These are phyloP conservation scores for Pseudogymnoascus sp. DNA, from an alignment of 2,329 filamentous ascomycete species.

Conservation along the genomic window DNA sequence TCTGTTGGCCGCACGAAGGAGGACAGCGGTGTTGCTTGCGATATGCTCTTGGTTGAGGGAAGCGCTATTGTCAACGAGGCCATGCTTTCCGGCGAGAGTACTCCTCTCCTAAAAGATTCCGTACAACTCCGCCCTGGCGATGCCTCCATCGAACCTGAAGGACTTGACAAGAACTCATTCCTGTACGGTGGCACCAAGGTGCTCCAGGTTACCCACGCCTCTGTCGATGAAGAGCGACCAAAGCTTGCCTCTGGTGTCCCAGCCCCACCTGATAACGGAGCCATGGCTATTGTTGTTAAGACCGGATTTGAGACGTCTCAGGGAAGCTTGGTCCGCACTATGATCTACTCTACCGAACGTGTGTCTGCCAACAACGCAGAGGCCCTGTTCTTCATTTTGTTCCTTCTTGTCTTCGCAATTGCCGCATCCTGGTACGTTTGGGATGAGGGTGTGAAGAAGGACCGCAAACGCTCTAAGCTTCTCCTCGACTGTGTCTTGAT, in stretches of 20 bases:
- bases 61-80: conserved; percentile 98
- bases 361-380: conserved; percentile 98
- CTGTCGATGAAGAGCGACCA: conserved; percentile 64
- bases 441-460: conserved; percentile 89
- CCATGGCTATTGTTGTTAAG: conserved; percentile 89
- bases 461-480: conserved; percentile 95
- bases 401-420: conserved; percentile 90
- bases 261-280: conserved; percentile 84
- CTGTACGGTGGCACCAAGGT: conserved; percentile 97
- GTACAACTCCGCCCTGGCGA: conserved; percentile 82
- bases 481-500: conserved; percentile 96
- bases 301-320: conserved; percentile 98
- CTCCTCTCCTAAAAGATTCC: conserved; percentile 92
- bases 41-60: conserved; percentile 92
- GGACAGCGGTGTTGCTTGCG: conserved; percentile 92
- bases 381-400: conserved; percentile 94
- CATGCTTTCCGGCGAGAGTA: conserved; percentile 98
- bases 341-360: conserved; percentile 99
- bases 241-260: conserved; percentile 71
- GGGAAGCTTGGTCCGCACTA: conserved; percentile 92
- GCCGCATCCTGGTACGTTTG: conserved; percentile 99
- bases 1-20: conserved; percentile 93
- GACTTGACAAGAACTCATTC: conserved; percentile 92
- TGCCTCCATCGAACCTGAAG: conserved; percentile 76
- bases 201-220: conserved; percentile 86